Percentiles rank a stretch among this genome's conserved stretches.
These are phyloP conservation scores for Starmerella sp. DNA, from an alignment of 805 yeast genomes.

Conservation along the genomic window DNA sequence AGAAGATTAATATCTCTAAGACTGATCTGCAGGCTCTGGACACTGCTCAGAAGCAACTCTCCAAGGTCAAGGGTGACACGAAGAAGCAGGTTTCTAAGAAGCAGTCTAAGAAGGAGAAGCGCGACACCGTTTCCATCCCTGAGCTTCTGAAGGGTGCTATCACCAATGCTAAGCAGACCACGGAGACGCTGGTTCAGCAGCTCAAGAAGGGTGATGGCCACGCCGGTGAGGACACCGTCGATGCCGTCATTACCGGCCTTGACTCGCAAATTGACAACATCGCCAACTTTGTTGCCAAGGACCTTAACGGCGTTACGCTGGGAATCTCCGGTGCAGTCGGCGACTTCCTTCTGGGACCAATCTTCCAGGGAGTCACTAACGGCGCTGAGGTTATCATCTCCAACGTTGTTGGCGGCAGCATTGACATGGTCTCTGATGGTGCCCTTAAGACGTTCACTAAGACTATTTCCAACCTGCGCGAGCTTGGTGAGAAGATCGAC, in stretches of 20 bases:
- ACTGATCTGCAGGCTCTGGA: conserved; percentile 12
- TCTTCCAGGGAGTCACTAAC: conserved; percentile 26
- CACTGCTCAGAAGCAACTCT: conserved; percentile 15
- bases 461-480: conserved; percentile 17
- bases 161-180: conserved; percentile 18
- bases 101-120: conserved; percentile 7
- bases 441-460: conserved; percentile 19
- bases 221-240: conserved; percentile 20
- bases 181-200: conserved; percentile 19
- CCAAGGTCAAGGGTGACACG: conserved; percentile 6
- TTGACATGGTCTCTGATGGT: conserved; percentile 26
- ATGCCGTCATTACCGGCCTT: conserved; percentile 26
- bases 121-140: conserved; percentile 2
- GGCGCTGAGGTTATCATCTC: conserved; percentile 28
- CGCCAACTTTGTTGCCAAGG: conserved; percentile 18
- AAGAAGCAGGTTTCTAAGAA: not conserved
- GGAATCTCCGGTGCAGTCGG: conserved; percentile 25
- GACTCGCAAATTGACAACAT: conserved; percentile 29
- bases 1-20: conserved; percentile 11
- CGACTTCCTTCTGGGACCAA: conserved; percentile 23
- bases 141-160: conserved; percentile 13
- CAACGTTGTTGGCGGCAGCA: conserved; percentile 23
- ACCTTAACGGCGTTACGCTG: conserved; percentile 19
- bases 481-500: conserved; percentile 19
- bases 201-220: conserved; percentile 19